Evolutionary conservation across 495 filamentous ascomycete genomes (phyloP), one percentile per base, ranked within the genome.

Genomic region (Rusavskia elegans): DNA sequence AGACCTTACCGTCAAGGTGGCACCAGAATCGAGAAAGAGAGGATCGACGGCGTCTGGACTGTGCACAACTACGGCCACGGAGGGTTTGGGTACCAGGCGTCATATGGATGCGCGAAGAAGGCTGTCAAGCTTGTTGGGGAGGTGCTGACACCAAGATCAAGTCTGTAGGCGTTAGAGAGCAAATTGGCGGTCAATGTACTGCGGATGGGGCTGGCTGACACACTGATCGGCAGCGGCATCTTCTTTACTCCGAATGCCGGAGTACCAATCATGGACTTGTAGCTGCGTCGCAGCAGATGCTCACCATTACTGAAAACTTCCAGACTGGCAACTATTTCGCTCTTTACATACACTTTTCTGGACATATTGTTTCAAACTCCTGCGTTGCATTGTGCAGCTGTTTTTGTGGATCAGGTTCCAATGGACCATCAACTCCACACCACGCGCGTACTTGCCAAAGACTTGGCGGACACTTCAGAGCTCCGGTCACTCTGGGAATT

Each of bases 31-130:
- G 92, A 95, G 68, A 85, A 77, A 63, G 89, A 96, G 65, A 72
- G 71, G 56, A 76, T 89, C 20, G 64, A 74, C 25, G 82, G 75
- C n/a, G 72, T 78, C 0, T 79, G 75, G 68, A 79, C 95, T 10
- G 87, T 99, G 55, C 92, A 99, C 63, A 90, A 95, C 57, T 99
- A 99, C 63, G 93, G 93, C 10, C 90, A 95, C 70, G 89, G 85
- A 0, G 92, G 92, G 0, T 95, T 88, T 72, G 92, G 82, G 51
- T 88, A 95, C 61, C 92, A 99, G 64, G 77, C 80, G 23, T 85
- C 80, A 17, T 99, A 85, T 65, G 92, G 92, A 1, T 89, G 85
- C 67, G 81, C 89, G 0, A 67, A 80, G 57, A 71, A 75, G 45
- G 83, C 80, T 1, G 75, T 84, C 25, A 73, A 73, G 57, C 64